Evolutionary conservation across 1,284 basidiomycete genomes (phyloP).

Genomic region (Tremellales sp.): DNA sequence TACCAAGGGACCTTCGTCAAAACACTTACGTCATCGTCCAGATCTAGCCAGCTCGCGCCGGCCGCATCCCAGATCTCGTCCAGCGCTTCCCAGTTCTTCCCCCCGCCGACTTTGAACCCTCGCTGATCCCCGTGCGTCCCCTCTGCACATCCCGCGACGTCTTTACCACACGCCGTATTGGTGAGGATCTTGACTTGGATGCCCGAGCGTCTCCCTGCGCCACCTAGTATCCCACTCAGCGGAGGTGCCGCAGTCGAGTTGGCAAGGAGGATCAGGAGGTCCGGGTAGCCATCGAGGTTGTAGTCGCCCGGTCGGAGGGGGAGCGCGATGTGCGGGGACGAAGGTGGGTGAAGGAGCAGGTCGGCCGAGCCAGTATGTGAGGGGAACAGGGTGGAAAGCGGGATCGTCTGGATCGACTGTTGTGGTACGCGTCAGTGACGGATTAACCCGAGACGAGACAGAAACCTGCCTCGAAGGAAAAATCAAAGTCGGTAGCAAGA

Average conservation of each 20-base stretch:
- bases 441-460: conserved; percentile 5
- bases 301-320: conserved; percentile 82
- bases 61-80: conserved; percentile 70
- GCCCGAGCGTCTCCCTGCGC: conserved; percentile 35
- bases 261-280: conserved; percentile 69
- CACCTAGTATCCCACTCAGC: conserved; percentile 44
- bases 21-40: conserved; percentile 90
- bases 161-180: conserved; percentile 63
- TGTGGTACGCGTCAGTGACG: background rate
- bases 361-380: conserved; percentile 47
- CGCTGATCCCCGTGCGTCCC: conserved; percentile 44
- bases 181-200: conserved; percentile 61
- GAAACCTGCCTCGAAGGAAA: too few species aligned
- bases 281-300: conserved; percentile 93
- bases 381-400: conserved; percentile 62
- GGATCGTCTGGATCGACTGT: conserved; percentile 65
- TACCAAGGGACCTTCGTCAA: too few species aligned
- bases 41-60: conserved; percentile 77
- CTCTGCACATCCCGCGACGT: conserved; percentile 32
- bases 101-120: conserved; percentile 62
- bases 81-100: conserved; percentile 61
- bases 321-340: conserved; percentile 64
- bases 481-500: conserved; percentile 70
- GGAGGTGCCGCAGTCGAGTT: conserved; percentile 38
- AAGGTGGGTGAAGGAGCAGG: conserved; percentile 58